phyloP scores from a whole-genome alignment of 2,329 filamentous ascomycete genomes.

The Escovopsis sp. region DNA sequence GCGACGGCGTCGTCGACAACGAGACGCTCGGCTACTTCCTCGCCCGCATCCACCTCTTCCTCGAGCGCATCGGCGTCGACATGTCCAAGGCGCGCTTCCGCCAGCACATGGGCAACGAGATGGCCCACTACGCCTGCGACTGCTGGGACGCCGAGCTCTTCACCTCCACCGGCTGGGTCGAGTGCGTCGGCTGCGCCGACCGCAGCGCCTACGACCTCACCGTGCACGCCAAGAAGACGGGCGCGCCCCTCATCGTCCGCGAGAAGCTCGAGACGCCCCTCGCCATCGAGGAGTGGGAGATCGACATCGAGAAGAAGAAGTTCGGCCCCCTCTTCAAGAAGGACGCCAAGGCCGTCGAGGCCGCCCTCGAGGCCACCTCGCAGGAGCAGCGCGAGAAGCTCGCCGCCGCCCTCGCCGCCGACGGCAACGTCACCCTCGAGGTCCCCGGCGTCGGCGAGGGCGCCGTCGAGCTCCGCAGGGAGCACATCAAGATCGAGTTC shows the following conservation, averaged over 20 bases:
- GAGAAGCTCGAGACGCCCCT: constrained; percentile 67
- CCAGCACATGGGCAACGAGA: constrained; percentile 76
- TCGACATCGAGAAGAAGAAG: constrained; percentile 87
- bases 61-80: constrained; percentile 78
- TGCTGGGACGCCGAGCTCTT: constrained; percentile 95
- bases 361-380: constrained; percentile 57
- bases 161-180: constrained; percentile 91
- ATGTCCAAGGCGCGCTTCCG: constrained; percentile 82
- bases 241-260: constrained; percentile 70
- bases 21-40: constrained; percentile 97
- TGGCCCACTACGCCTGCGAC: constrained; percentile 85
- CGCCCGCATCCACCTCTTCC: constrained; percentile 82
- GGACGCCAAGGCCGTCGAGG: constrained; percentile 74
- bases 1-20: constrained; percentile 75
- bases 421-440: constrained; percentile 63
- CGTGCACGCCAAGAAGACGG: constrained; percentile 88
- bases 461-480: constrained; percentile 65
- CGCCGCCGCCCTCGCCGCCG: constrained; percentile 55
- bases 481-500: constrained; percentile 73
- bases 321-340: constrained; percentile 94
- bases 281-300: constrained; percentile 71
- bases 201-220: constrained; percentile 87
- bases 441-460: constrained; percentile 53
- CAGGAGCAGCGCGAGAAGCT: constrained; percentile 74
- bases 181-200: constrained; percentile 95